A percentile compares a stretch with the other conserved stretches of the same genome.
These are phyloP conservation scores for Penicillium canescens DNA, from an alignment of 495 filamentous ascomycete species.

Conservation along the genomic window DNA sequence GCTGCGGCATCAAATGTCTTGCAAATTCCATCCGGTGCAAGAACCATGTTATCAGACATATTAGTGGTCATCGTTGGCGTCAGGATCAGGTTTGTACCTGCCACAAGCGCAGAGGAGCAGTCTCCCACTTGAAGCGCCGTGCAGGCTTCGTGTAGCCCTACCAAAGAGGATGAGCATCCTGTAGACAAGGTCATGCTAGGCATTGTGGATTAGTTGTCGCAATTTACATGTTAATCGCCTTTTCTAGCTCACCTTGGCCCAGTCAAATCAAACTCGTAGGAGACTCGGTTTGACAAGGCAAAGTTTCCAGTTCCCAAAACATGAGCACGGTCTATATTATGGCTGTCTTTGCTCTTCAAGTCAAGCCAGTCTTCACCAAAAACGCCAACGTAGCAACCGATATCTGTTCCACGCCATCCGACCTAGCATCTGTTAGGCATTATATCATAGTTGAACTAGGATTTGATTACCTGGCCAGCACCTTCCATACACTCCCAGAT, in stretches of 20 bases:
- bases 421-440: too few species aligned
- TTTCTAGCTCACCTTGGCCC: constrained; percentile 13
- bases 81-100: constrained; percentile 39
- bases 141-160: constrained; percentile 31
- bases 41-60: constrained; percentile 24
- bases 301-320: constrained; percentile 28
- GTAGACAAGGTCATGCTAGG: constrained; percentile 10
- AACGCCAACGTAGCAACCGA: background rate
- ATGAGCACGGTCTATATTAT: constrained; percentile 10
- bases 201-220: background rate
- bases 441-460: too few species aligned
- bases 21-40: constrained; percentile 31
- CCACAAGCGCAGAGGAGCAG: constrained; percentile 24
- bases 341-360: background rate
- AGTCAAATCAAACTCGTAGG: constrained; percentile 29
- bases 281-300: constrained; percentile 29
- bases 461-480: too few species aligned
- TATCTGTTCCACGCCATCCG: background rate
- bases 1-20: constrained; percentile 56
- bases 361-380: background rate
- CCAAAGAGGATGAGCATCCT: constrained; percentile 32
- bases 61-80: constrained; percentile 25
- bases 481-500: too few species aligned
- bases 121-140: constrained; percentile 30
- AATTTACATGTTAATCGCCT: background rate